phyloP scores from a whole-genome alignment of 345 rosid species.

The Carallia brachiata region DNA sequence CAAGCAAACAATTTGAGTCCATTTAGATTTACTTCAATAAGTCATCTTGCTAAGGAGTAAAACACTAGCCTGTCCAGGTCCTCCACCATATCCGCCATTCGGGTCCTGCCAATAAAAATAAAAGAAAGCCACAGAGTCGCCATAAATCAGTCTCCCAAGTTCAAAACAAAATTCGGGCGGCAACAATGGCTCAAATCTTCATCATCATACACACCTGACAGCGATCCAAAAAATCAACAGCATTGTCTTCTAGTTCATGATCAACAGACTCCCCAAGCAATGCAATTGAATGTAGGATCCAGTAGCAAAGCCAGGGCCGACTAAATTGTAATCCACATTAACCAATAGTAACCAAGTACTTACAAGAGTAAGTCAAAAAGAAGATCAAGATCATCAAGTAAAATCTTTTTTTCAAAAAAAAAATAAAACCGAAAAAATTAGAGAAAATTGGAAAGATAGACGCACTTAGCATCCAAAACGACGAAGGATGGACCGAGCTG shows the following conservation, averaged over 20 bases:
- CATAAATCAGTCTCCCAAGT: neutral
- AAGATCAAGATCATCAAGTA: no score
- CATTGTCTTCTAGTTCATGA: slow-evolving; percentile 45
- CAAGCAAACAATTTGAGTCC: no score
- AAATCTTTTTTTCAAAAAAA: neutral
- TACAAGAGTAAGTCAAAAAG: no score
- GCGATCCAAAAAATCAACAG: slow-evolving; percentile 64
- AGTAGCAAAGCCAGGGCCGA: slow-evolving; percentile 97
- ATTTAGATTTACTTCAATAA: neutral
- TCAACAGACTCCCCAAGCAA: slow-evolving; percentile 73
- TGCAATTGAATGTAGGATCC: slow-evolving; percentile 90
- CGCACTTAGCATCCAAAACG: slow-evolving; percentile 75
- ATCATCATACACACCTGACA: slow-evolving; percentile 57
- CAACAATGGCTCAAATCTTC: neutral
- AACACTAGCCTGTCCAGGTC: slow-evolving; percentile 95
- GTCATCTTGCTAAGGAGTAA: slow-evolving; percentile 5
- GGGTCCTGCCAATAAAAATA: slow-evolving; percentile 49
- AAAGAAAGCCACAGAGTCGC: neutral
- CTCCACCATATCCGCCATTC: slow-evolving; percentile 92
- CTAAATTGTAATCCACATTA: slow-evolving; percentile 27
- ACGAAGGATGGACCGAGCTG: slow-evolving; percentile 61
- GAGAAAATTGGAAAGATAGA: neutral
- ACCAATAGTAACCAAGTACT: no score
- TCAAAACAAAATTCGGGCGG: neutral
- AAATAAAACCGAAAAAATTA: neutral